Conservation (phyloP, 805 yeast species). For the Starmerella asiatica region DNA sequence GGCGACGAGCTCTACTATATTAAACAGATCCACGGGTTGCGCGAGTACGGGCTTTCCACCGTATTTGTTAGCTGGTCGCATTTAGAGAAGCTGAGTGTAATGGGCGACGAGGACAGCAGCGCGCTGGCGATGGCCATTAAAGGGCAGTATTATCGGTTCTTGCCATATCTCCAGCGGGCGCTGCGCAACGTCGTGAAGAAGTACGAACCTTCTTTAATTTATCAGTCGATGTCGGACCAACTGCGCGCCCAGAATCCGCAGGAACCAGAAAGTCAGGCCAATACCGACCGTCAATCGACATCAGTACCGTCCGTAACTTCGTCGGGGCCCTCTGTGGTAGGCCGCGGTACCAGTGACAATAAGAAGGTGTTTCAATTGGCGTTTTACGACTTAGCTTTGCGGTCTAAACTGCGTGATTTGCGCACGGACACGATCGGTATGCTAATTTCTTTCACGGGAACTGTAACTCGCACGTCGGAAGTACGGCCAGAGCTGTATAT, state of each 20-base stretch:
- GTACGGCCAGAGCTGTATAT: constrained; percentile 86
- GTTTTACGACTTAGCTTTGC: constrained; percentile 70
- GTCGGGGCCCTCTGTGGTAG: constrained; percentile 2
- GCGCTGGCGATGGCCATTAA: constrained; percentile 77
- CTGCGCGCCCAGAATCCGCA: neutral
- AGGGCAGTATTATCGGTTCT: constrained; percentile 84
- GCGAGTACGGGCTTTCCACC: constrained; percentile 57
- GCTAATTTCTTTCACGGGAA: constrained; percentile 74
- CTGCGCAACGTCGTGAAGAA: constrained; percentile 57
- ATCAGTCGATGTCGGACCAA: constrained; percentile 9
- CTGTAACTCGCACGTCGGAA: constrained; percentile 91
- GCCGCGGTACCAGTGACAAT: constrained; percentile 28
- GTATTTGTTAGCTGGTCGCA: constrained; percentile 78
- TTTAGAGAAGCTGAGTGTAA: constrained; percentile 45
- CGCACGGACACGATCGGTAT: constrained; percentile 82
- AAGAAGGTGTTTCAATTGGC: constrained; percentile 82
- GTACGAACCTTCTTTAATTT: constrained; percentile 58
- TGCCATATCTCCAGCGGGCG: constrained; percentile 70
- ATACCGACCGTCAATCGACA: neutral
- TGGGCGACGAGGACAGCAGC: constrained; percentile 37
- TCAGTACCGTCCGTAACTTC: constrained; percentile 4
- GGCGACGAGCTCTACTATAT: constrained; percentile 43
- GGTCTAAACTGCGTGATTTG: constrained; percentile 76
- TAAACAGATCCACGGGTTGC: constrained; percentile 71
- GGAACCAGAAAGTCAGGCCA: too few species aligned